These are phyloP conservation scores for Colletotrichum tofieldiae DNA, from an alignment of 2,329 filamentous ascomycete genomes.

Conservation along the genomic window DNA sequence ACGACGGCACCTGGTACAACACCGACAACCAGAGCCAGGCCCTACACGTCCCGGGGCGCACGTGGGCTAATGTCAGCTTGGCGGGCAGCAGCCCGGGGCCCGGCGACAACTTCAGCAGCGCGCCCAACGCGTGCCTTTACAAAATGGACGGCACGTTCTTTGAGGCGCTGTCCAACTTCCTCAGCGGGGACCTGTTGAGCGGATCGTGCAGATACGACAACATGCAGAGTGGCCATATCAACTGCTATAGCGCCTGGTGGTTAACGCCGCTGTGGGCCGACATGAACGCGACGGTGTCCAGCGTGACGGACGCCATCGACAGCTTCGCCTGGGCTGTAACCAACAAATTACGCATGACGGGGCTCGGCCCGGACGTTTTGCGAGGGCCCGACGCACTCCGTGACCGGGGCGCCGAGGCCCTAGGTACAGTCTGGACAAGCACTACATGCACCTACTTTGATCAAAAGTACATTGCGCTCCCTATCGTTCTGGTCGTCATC, in stretches of 20 bases:
- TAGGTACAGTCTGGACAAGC: slow-evolving; percentile 22
- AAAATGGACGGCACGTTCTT: slow-evolving; percentile 33
- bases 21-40: slow-evolving; percentile 10
- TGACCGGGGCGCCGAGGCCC: background rate
- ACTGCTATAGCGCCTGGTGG: slow-evolving; percentile 34
- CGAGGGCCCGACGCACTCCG: background rate
- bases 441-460: slow-evolving; percentile 34
- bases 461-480: slow-evolving; percentile 22
- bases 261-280: slow-evolving; percentile 33
- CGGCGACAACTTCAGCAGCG: background rate
- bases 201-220: slow-evolving; percentile 22
- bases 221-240: slow-evolving; percentile 37
- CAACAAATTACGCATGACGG: slow-evolving; percentile 38
- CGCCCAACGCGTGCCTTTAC: slow-evolving; percentile 34
- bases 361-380: slow-evolving; percentile 9
- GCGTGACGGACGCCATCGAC: slow-evolving; percentile 21
- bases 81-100: background rate
- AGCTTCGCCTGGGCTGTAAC: slow-evolving; percentile 34
- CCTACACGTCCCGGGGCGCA: background rate
- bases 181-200: slow-evolving; percentile 12
- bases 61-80: slow-evolving; percentile 26
- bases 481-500: slow-evolving; percentile 5
- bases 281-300: slow-evolving; percentile 29
- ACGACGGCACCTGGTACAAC: slow-evolving; percentile 33
- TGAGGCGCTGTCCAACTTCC: slow-evolving; percentile 16